Evolutionary conservation across 78 protist genomes (phyloP), one percentile per base, ranked within the genome.

Genomic region (Dictyostelium intermedium): DNA sequence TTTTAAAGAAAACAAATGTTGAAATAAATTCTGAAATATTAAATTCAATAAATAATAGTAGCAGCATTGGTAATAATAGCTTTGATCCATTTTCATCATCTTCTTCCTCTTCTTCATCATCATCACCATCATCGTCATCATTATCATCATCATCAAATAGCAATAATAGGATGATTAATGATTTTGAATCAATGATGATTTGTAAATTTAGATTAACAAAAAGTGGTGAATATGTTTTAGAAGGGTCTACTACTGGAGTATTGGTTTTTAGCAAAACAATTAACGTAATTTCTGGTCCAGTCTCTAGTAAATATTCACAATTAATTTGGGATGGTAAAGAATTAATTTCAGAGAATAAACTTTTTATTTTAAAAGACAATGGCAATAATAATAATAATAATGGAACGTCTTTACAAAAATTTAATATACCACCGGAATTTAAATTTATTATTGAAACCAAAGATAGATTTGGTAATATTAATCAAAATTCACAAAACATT

Each of bases 261-360:
- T 23, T 34, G 8, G 63, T 89, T 9, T 80, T 89, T 47, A 20
- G 69, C 8, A 56, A 89, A 47, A 69, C 10, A 16, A 43, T 89
- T 8, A 35, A 6, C 1, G 82, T 89, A 1, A 32, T 27, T 7
- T 34, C 94, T 10, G 94, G 82, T 3, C 82, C 83, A 16, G 87
- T 89, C 0, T 89, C 94, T 13, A 11, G 50, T 23, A 78, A 70
- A 78, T 89, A 70, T 74, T 41, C 94, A 1, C 87, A 89, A 20
- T 30, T 89, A 5, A 3, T 70, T 4, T 89, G 94, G 94, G 72
- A 89, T 80, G 87, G 94, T n/a, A 89, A 89, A 80, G 94, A 89
- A 27, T 80, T 89, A 35, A 89, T 89, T 13, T 61, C 87, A 7
- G 94, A 89, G 25, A 89, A 89, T 47, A 89, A 80, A 60, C 35